phyloP scores from a whole-genome alignment of 2,329 filamentous ascomycete genomes.

The Lomentospora prolificans region DNA sequence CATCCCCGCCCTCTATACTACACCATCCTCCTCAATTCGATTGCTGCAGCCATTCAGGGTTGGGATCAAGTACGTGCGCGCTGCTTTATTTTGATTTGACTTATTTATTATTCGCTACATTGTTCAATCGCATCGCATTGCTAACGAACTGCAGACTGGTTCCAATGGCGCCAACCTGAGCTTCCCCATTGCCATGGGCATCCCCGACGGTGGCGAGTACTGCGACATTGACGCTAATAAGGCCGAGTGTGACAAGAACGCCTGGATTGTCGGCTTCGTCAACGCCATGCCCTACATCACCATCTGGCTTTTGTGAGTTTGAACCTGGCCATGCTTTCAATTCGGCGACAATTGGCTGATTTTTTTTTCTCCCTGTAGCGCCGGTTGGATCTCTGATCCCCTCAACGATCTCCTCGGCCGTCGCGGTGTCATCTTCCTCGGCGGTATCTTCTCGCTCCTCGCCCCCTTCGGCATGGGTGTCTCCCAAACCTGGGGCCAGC shows the following conservation, averaged over 20 bases:
- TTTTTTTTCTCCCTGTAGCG: constrained; percentile 21
- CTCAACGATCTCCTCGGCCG: constrained; percentile 49
- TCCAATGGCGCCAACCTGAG: constrained; percentile 38
- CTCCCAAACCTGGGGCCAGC: constrained; percentile 47
- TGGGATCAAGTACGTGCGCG: constrained; percentile 27
- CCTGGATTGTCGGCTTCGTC: constrained; percentile 52
- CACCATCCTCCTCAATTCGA: constrained; percentile 38
- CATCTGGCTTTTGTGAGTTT: constrained; percentile 30
- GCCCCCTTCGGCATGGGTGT: constrained; percentile 51
- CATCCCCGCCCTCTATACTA: constrained; percentile 39
- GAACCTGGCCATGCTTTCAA: neutral
- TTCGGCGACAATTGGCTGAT: neutral
- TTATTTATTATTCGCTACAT: neutral
- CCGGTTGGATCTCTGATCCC: constrained; percentile 53
- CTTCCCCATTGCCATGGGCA: constrained; percentile 34
- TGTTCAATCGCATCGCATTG: neutral
- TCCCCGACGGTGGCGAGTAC: constrained; percentile 27
- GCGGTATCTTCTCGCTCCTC: constrained; percentile 51
- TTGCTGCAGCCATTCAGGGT: constrained; percentile 43
- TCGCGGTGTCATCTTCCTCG: constrained; percentile 50
- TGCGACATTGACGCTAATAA: neutral
- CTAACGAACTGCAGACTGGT: constrained; percentile 22
- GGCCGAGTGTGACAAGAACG: constrained; percentile 30
- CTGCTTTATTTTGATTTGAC: neutral
- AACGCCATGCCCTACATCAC: constrained; percentile 39